Conservation (phyloP, 805 yeast genomes). For the Pichia californica region DNA sequence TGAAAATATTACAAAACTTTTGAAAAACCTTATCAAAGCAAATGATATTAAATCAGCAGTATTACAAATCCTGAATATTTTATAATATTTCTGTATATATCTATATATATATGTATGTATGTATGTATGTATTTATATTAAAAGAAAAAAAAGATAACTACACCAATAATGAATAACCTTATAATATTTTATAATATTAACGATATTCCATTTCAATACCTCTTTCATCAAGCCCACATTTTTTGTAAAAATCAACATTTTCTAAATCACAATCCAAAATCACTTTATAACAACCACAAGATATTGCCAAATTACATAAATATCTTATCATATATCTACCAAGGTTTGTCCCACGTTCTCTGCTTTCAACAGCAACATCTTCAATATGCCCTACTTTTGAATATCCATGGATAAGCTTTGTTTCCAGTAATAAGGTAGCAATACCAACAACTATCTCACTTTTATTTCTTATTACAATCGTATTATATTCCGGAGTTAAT, state of each 20-base stretch:
- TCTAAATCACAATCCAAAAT: constrained; percentile 83
- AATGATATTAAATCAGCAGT: constrained; percentile 7
- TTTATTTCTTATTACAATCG: constrained; percentile 57
- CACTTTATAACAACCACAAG: constrained; percentile 74
- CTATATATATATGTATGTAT: too few species aligned
- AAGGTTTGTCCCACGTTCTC: constrained; percentile 77
- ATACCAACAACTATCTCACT: constrained; percentile 63
- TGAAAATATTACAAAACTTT: constrained; percentile 9
- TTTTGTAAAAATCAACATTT: constrained; percentile 80
- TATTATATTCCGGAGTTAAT: constrained; percentile 53
- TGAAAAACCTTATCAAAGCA: constrained; percentile 4
- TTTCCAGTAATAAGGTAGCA: constrained; percentile 76
- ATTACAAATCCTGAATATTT: constrained; percentile 4
- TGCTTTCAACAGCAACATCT: constrained; percentile 73
- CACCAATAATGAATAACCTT: too few species aligned
- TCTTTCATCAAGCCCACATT: constrained; percentile 67
- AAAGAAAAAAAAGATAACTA: too few species aligned
- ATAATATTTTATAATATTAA: constrained; percentile 18
- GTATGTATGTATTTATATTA: too few species aligned
- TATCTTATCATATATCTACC: constrained; percentile 63
- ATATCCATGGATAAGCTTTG: constrained; percentile 75
- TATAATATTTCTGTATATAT: constrained; percentile 2
- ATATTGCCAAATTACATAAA: constrained; percentile 52
- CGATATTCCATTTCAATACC: constrained; percentile 67
- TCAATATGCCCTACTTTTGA: constrained; percentile 92